Percentiles rank a stretch among this genome's conserved stretches.
phyloP scores from a whole-genome alignment of 805 yeast genomes.

The Candida caryicola region DNA sequence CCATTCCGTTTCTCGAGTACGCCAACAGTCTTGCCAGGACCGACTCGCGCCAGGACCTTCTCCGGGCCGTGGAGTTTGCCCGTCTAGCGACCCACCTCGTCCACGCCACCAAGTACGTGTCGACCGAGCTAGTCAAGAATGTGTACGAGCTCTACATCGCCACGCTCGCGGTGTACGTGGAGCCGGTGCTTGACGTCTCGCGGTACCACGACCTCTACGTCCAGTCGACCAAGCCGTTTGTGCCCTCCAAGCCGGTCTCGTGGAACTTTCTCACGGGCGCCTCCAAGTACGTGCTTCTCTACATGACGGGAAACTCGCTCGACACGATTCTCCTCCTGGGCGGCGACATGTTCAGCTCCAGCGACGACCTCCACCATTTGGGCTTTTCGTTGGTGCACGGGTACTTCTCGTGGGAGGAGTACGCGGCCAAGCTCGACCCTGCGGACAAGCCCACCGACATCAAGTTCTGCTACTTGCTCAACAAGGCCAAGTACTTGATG shows the following conservation, averaged over 20 bases:
- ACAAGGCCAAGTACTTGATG: slow-evolving; percentile 10
- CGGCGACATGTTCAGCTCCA: not conserved
- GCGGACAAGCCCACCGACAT: slow-evolving; percentile 7
- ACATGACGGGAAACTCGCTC: slow-evolving; percentile 14
- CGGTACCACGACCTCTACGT: slow-evolving; percentile 21
- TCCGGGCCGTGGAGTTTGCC: slow-evolving; percentile 40
- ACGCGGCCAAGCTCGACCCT: slow-evolving; percentile 2
- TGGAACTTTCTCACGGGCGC: slow-evolving; percentile 11
- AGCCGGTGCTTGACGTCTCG: slow-evolving; percentile 36
- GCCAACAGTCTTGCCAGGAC: slow-evolving; percentile 32
- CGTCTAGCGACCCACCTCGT: slow-evolving; percentile 39
- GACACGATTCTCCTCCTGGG: not conserved
- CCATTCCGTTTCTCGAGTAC: slow-evolving; percentile 38
- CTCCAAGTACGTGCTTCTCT: slow-evolving; percentile 13
- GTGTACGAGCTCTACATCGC: slow-evolving; percentile 43
- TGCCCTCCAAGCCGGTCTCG: slow-evolving; percentile 4
- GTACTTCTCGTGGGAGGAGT: slow-evolving; percentile 11
- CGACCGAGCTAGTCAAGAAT: slow-evolving; percentile 32
- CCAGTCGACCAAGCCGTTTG: slow-evolving; percentile 13
- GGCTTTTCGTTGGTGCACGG: slow-evolving; percentile 9
- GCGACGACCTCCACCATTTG: not conserved
- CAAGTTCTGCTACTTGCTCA: slow-evolving; percentile 11
- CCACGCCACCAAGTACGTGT: slow-evolving; percentile 29
- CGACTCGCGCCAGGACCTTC: slow-evolving; percentile 26
- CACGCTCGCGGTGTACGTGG: slow-evolving; percentile 41